A percentile compares a stretch with the other conserved stretches of the same genome.
phyloP scores from a whole-genome alignment of 352 stramenopile species.

The Globisporangium cystogenes region DNA sequence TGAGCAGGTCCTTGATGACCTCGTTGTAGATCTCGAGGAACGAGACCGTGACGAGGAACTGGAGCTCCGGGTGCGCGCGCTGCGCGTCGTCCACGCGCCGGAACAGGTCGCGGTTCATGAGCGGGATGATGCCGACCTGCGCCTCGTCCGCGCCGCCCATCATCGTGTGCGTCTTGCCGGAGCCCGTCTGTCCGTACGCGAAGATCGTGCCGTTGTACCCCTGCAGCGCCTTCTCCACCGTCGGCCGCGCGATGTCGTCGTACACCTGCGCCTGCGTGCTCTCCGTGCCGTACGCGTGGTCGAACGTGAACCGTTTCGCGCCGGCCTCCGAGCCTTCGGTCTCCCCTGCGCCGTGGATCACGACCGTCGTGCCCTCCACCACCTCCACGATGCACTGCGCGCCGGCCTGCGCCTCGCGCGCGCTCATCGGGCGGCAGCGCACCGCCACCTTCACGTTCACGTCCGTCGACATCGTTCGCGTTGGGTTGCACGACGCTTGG shows the following conservation, averaged over 20 bases:
- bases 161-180: conserved; percentile 88
- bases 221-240: conserved; percentile 75
- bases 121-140: conserved; percentile 77
- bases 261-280: conserved; percentile 82
- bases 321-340: conserved; percentile 9
- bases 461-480: conserved; percentile 48
- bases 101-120: conserved; percentile 89
- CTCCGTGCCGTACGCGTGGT: conserved; percentile 72
- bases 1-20: conserved; percentile 92
- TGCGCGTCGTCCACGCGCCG: conserved; percentile 29
- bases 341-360: conserved; percentile 50
- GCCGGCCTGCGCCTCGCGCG: conserved; percentile 64
- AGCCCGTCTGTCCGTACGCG: conserved; percentile 69
- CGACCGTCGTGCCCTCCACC: conserved; percentile 43
- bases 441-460: conserved; percentile 90
- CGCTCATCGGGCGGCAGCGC: conserved; percentile 82
- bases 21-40: conserved; percentile 97
- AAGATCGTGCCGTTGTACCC: conserved; percentile 83
- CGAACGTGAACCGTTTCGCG: conserved; percentile 77
- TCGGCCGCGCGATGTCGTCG: conserved; percentile 58
- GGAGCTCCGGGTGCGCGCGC: conserved; percentile 27
- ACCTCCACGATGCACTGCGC: conserved; percentile 50
- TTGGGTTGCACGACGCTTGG: too few species aligned
- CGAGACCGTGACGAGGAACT: conserved; percentile 89
- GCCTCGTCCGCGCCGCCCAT: conserved; percentile 57